phyloP scores from a whole-genome alignment of 2,329 filamentous ascomycete species.

The Xylariaceae sp. region DNA sequence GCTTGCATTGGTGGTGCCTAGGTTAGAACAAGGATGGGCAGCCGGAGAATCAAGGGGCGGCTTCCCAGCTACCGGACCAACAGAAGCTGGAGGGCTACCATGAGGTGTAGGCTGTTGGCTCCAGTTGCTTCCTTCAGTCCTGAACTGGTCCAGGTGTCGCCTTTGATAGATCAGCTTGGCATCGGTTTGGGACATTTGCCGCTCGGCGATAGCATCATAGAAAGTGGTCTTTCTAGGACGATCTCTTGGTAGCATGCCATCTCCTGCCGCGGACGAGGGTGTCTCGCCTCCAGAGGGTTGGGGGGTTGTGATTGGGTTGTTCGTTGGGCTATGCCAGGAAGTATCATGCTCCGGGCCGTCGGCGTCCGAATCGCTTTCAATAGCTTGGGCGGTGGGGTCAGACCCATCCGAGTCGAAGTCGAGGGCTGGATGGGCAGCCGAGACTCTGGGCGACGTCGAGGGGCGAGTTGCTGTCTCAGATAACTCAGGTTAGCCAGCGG shows the following conservation, averaged over 20 bases:
- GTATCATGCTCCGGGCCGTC: conserved; percentile 29
- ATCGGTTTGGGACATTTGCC: conserved; percentile 90
- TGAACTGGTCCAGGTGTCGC: conserved; percentile 67
- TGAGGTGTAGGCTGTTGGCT: conserved; percentile 47
- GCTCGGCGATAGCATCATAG: conserved; percentile 92
- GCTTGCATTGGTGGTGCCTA: conserved; percentile 32
- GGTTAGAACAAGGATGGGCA: conserved; percentile 30
- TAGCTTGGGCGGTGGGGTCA: conserved; percentile 35
- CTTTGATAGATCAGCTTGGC: conserved; percentile 95
- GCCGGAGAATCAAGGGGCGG: conserved; percentile 11
- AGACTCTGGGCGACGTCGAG: conserved; percentile 40
- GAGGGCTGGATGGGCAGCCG: conserved; percentile 36
- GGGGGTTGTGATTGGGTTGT: conserved; percentile 1
- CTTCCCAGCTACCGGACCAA: conserved; percentile 16
- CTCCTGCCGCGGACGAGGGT: conserved; percentile 35
- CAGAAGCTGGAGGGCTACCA: conserved; percentile 45
- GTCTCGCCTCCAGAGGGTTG: conserved; percentile 2
- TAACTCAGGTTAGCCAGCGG: conserved; percentile 13
- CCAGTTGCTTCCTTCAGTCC: conserved; percentile 41
- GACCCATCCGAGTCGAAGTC: conserved; percentile 44
- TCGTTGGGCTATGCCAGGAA: conserved; percentile 10
- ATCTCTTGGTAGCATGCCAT: conserved; percentile 64
- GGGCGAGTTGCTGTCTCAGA: conserved; percentile 26
- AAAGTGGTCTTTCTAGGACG: conserved; percentile 76
- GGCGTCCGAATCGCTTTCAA: conserved; percentile 40